These are phyloP conservation scores for Hypoxylon cercidicola DNA, from an alignment of 495 filamentous ascomycete species.

Conservation along the genomic window DNA sequence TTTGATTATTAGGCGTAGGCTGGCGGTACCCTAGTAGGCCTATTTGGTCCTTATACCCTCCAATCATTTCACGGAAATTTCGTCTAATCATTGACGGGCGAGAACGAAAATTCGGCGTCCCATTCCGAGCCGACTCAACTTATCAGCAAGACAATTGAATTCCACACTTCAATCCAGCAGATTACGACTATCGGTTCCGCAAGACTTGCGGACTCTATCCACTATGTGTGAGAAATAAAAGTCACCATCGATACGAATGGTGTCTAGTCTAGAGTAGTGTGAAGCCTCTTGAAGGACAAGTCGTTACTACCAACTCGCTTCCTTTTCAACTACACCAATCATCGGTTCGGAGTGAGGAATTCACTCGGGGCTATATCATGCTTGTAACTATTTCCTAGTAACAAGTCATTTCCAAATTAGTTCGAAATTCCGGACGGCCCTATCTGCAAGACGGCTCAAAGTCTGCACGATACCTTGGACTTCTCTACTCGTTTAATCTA, in stretches of 20 bases:
- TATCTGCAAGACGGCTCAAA: conserved; percentile 10
- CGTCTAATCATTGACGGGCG: conserved; percentile 3
- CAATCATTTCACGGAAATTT: conserved; percentile 18
- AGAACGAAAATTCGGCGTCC: conserved; percentile 1
- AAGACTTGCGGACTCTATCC: background rate
- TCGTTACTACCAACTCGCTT: conserved; percentile 4
- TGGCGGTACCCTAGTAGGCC: conserved; percentile 1
- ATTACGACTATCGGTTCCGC: conserved; percentile 12
- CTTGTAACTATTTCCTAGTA: conserved; percentile 5
- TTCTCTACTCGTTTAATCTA: conserved; percentile 4
- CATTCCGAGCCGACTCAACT: background rate
- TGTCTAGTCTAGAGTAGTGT: conserved; percentile 2
- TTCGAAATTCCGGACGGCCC: conserved; percentile 14
- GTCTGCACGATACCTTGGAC: conserved; percentile 3
- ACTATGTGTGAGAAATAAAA: conserved; percentile 3
- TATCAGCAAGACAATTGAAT: conserved; percentile 8
- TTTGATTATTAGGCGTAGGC: conserved; percentile 5
- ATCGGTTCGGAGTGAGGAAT: conserved; percentile 3
- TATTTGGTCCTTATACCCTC: conserved; percentile 19
- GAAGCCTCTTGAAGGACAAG: conserved; percentile 5
- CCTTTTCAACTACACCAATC: conserved; percentile 1
- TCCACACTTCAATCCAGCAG: conserved; percentile 19
- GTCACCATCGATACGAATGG: background rate
- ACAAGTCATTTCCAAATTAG: conserved; percentile 17
- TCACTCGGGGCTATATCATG: conserved; percentile 6